Evolutionary conservation across 2,329 filamentous ascomycete species (phyloP), one percentile per base, ranked within the genome.

Genomic region (Ophiostoma sp.): DNA sequence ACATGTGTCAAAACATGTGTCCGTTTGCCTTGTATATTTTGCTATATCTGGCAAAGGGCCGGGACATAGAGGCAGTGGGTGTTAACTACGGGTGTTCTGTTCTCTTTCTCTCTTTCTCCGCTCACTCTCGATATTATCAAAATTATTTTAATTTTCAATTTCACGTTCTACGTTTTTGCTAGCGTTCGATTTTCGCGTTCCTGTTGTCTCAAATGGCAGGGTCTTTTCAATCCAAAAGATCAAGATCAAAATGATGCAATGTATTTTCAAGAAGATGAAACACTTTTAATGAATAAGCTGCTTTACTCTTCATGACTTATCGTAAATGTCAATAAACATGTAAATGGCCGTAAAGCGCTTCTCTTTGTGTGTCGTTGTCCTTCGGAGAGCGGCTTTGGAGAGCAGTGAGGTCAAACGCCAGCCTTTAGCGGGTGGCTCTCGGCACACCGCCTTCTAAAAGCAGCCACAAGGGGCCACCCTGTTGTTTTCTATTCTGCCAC

Each of bases 401-500:
- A 3, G 12, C 42, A 48, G 15, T 3, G 42, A 48, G 42, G 15
- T 19, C 42, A 48, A 48, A 2, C 3, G 42, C 15, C 15, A 12
- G 39, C 15, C 3, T 19, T 19, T 48, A 48, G 15, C 42, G 50
- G 12, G 9, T 12, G 17, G 19, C 22, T 17, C 63, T 36, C 39
- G 17, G 8, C 55, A 72, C 72, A 75, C 75, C 75, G 75, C 75
- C 74, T 76, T 50, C 75, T 68, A 15, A 11, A 74, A 69, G 5
- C 22, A 36, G 69, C 17, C 31, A 36, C 8, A 28, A 52, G 55
- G 39, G 45, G 57, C 64, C 69, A 74, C 70, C 64, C 63, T 70
- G 68, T 69, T 75, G 42, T 48, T 69, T 70, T 72, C 59, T 28
- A 72, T 57, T 63, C 36, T 61, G 50, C 50, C 28, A 33, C 31